phyloP scores from a whole-genome alignment of 176 grass and related monocot species.

The Rhipidocladum racemiflorum region DNA sequence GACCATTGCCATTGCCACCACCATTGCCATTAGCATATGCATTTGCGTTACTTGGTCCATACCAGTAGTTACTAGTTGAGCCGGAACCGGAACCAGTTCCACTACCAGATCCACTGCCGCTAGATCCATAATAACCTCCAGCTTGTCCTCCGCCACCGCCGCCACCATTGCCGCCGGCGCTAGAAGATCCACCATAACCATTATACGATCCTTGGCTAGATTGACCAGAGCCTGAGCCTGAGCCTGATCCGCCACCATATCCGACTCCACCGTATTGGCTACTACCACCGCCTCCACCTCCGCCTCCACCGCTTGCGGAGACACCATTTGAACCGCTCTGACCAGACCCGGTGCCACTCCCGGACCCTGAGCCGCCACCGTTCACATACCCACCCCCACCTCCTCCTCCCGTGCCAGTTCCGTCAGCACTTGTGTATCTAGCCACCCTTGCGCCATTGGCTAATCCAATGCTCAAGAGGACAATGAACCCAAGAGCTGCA shows the following conservation, averaged over 20 bases:
- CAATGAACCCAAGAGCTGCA: background rate
- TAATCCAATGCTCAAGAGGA: conserved; percentile 21
- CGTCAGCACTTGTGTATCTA: background rate
- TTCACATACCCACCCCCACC: background rate
- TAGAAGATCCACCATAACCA: background rate
- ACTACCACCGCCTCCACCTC: background rate
- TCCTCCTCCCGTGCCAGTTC: background rate
- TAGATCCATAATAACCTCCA: background rate
- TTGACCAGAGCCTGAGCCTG: background rate
- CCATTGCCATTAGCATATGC: background rate
- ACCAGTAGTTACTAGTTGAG: too few relatives aligned
- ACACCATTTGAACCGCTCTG: background rate
- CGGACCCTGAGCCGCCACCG: background rate
- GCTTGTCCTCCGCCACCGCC: conserved; percentile 10
- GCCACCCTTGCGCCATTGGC: background rate
- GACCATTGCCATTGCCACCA: background rate
- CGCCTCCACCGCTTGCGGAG: background rate
- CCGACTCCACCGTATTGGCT: background rate
- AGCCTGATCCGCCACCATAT: background rate
- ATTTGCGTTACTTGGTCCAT: background rate
- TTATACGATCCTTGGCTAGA: background rate
- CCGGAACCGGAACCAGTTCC: background rate
- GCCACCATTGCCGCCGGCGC: background rate
- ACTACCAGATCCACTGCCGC: background rate
- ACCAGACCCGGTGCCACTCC: background rate